phyloP scores from a whole-genome alignment of 2,329 filamentous ascomycete species.

The Cladosporium sp. region DNA sequence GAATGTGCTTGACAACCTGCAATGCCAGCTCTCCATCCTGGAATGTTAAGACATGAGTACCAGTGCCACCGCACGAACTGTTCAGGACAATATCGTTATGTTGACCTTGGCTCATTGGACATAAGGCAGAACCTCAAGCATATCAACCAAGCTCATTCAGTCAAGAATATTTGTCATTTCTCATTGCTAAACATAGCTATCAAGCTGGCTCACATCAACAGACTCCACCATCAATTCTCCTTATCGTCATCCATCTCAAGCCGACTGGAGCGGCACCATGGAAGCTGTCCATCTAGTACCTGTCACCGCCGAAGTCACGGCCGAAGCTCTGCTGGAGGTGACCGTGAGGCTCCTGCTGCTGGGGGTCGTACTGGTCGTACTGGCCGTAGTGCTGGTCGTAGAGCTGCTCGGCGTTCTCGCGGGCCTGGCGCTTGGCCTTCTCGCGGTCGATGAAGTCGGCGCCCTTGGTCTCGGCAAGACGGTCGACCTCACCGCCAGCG shows the following conservation, averaged over 20 bases:
- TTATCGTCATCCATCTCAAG: neutral
- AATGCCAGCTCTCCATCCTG: neutral
- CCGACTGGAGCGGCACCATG: neutral
- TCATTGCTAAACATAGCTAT: constrained; percentile 4
- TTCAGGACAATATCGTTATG: neutral
- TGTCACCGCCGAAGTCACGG: constrained; percentile 12
- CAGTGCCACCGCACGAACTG: neutral
- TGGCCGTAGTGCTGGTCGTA: constrained; percentile 54
- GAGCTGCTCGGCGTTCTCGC: constrained; percentile 47
- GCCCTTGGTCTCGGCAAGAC: constrained; percentile 63
- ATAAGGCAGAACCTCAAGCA: neutral
- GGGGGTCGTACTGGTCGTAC: constrained; percentile 49
- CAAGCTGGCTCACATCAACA: constrained; percentile 3
- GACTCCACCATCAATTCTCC: neutral
- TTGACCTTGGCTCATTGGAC: neutral
- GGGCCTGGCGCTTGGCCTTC: constrained; percentile 50
- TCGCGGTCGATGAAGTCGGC: constrained; percentile 53
- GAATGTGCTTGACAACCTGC: neutral
- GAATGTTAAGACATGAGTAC: neutral
- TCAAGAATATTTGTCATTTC: neutral
- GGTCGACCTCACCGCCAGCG: constrained; percentile 74
- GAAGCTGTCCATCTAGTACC: neutral
- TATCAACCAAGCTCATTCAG: too few relatives aligned
- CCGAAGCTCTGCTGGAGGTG: constrained; percentile 34
- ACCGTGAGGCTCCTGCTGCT: constrained; percentile 42